A percentile compares a stretch with the other conserved stretches of the same genome.
Evolutionary conservation across 345 rosid species (phyloP).

Genomic region (Jatropha curcas): DNA sequence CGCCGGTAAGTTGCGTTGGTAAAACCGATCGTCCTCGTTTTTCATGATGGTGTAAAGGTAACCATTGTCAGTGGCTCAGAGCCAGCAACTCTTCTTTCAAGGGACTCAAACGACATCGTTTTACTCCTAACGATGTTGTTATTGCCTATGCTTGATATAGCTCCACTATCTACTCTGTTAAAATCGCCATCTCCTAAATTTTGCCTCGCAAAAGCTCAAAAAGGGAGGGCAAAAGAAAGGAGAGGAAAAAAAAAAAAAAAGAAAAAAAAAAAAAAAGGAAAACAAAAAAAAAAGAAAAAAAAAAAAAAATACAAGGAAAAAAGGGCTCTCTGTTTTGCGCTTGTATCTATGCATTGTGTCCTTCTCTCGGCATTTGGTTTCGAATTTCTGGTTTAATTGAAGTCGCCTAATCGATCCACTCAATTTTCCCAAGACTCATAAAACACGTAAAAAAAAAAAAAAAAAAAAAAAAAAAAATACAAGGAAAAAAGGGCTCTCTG

Average conservation of each 20-base stretch:
- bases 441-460: neutral
- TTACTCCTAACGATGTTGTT: neutral
- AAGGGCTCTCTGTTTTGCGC: neutral
- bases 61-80: conserved; percentile 41
- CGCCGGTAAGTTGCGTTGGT: conserved; percentile 23
- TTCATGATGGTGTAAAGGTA: conserved; percentile 34
- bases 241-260: neutral
- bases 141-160: neutral
- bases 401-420: conserved; percentile 16
- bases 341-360: conserved; percentile 9
- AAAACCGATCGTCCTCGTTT: neutral
- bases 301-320: neutral
- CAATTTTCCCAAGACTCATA: conserved; percentile 26
- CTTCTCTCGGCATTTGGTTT: conserved; percentile 17
- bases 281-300: neutral
- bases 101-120: conserved; percentile 37
- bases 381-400: conserved; percentile 11
- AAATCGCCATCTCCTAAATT: conserved; percentile 15
- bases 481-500: neutral
- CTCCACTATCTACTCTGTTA: conserved; percentile 23
- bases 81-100: conserved; percentile 10
- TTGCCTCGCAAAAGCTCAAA: conserved; percentile 24
- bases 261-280: neutral
- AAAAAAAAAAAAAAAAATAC: neutral
- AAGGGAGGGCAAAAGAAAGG: neutral